Evolutionary conservation across 179 eudicot genomes (phyloP), one percentile per base, ranked within the genome.

Genomic region (Carnegiea gigantea): DNA sequence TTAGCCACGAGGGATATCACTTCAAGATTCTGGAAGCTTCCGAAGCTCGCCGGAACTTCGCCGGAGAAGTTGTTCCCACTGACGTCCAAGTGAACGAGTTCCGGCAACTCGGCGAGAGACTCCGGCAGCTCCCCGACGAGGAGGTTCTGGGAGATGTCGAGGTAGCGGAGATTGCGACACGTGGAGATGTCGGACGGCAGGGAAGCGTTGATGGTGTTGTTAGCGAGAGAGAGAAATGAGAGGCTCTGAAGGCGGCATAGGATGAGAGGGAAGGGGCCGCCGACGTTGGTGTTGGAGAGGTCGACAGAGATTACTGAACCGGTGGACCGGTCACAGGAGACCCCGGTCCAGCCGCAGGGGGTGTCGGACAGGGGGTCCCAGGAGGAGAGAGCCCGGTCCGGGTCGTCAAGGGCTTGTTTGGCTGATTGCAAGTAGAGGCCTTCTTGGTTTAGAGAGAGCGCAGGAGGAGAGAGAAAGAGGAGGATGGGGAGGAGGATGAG

Each of bases 11-110:
- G 67, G 0, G 91, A 84, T 6, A 96, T 77, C 0, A 44, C 90
- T 28, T 90, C 87, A 5, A 96, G 95, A 11, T 80, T 84, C 75
- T 30, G 87, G 68, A 93, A 96, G 6, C 21, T 57, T 0, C 90
- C 98, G 38, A 88, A 95, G 9, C 75, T 82, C 8, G 73, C 81
- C 79, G 99, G 99, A 59, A 96, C 84, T 0, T 81, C 82, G 9
- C 99, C 99, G 82, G 98, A 84, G 40, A 96, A 96, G 80, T 93
- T 94, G 60, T 96, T 96, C 0, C 89, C 89, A 1, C 84, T 57
- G 54, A 94, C 84, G 70, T 96, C 99, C 23, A 96, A 84, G 60
- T 85, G 53, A 8, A 71, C 81, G 2, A 94, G 82, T 1, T 73
- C 65, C 4, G 84, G 81, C 0, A 95, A 82, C 9, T 73, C 77